Evolutionary conservation across 2,329 filamentous ascomycete genomes (phyloP).

Genomic region (Lachnellula suecica): DNA sequence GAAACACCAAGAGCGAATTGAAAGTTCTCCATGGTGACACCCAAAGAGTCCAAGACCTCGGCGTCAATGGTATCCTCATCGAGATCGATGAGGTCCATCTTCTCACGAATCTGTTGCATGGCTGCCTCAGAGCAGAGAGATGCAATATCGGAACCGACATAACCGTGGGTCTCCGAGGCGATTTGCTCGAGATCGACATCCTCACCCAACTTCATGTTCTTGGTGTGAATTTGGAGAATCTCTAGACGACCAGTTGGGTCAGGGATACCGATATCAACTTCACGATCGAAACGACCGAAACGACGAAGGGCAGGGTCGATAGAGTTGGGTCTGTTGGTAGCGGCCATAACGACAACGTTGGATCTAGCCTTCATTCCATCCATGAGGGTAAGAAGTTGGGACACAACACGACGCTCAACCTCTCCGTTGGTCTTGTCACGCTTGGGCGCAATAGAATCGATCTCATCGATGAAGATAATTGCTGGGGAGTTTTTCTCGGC

Average conservation of each 20-base stretch:
- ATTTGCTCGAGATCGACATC: constrained; percentile 97
- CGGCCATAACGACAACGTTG: constrained; percentile 98
- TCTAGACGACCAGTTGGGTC: constrained; percentile 98
- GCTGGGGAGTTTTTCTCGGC: constrained; percentile 99
- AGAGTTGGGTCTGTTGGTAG: constrained; percentile 97
- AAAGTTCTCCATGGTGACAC: constrained; percentile 99
- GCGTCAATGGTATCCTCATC: constrained; percentile 99
- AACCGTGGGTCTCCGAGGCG: constrained; percentile 96
- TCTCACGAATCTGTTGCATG: constrained; percentile 99
- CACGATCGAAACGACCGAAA: constrained; percentile 98
- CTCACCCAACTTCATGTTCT: constrained; percentile 99
- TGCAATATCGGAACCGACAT: constrained; percentile 97
- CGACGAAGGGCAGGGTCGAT: constrained; percentile 97
- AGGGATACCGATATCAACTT: constrained; percentile 97
- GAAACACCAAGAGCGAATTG: constrained; percentile 95
- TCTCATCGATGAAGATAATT: constrained; percentile 99
- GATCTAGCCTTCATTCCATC: constrained; percentile 99
- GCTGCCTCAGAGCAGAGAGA: constrained; percentile 98
- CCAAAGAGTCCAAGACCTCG: constrained; percentile 95
- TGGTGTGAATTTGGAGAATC: constrained; percentile 99
- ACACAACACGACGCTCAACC: constrained; percentile 97
- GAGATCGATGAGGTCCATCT: constrained; percentile 99
- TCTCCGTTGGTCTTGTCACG: constrained; percentile 99
- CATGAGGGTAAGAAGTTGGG: constrained; percentile 95
- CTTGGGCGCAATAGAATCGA: constrained; percentile 98